Percentiles rank a stretch among this genome's conserved stretches.
Conservation (phyloP, 352 stramenopile genomes). For the Phytophthora chlamydospora region DNA sequence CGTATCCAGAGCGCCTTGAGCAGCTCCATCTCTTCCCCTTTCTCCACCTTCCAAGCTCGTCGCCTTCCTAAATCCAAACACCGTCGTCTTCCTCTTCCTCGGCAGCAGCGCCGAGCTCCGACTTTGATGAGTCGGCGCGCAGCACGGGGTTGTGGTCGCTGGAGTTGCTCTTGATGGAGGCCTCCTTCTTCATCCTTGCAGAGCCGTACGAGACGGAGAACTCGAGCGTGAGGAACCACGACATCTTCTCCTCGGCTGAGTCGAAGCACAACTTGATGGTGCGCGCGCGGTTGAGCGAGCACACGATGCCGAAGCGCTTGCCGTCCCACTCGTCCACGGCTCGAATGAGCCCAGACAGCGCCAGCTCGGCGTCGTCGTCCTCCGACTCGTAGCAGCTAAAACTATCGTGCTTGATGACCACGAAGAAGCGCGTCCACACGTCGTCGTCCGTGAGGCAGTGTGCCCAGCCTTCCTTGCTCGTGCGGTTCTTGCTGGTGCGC, state of each 20-base stretch:
- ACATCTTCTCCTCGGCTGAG: constrained; percentile 84
- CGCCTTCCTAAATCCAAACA: constrained; percentile 66
- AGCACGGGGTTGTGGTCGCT: constrained; percentile 45
- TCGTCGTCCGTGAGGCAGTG: constrained; percentile 79
- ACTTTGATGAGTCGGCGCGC: constrained; percentile 49
- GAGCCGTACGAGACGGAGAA: constrained; percentile 73
- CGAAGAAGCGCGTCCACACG: constrained; percentile 75
- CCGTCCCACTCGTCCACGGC: constrained; percentile 77
- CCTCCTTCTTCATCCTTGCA: constrained; percentile 75
- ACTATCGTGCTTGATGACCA: constrained; percentile 78
- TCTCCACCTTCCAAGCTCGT: neutral
- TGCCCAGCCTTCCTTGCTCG: constrained; percentile 75
- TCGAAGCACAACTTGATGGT: constrained; percentile 85
- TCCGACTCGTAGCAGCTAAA: constrained; percentile 83
- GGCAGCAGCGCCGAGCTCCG: constrained; percentile 28
- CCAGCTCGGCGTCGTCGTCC: constrained; percentile 69
- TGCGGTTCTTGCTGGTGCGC: constrained; percentile 52
- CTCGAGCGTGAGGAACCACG: constrained; percentile 82
- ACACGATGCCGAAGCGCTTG: constrained; percentile 75
- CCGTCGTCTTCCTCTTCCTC: constrained; percentile 57
- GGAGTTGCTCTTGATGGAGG: constrained; percentile 49
- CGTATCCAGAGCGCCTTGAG: constrained; percentile 18
- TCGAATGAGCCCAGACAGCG: constrained; percentile 68
- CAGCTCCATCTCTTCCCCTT: constrained; percentile 13
- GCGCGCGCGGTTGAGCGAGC: constrained; percentile 66